Percentiles rank a stretch among this genome's conserved stretches.
Evolutionary conservation across 2,329 filamentous ascomycete genomes (phyloP).

Genomic region (Aspergillus latus): DNA sequence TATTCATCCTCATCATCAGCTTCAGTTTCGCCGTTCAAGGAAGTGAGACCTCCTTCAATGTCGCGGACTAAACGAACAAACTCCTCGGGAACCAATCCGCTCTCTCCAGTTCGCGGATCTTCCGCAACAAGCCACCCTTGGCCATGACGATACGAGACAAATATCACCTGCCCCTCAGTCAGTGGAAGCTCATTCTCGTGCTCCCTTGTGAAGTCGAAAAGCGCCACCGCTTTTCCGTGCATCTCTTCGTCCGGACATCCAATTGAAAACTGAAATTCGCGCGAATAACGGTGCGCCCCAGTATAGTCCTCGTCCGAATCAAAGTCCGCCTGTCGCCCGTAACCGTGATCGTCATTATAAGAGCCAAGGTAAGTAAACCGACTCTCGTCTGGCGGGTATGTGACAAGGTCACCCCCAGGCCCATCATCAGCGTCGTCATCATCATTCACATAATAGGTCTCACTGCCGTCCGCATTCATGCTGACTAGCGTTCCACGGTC

Average conservation of each 20-base stretch:
- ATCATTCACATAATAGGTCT: constrained; percentile 71
- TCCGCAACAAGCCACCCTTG: constrained; percentile 97
- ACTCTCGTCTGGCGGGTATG: constrained; percentile 67
- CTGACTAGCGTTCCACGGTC: constrained; percentile 68
- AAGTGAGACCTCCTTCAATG: constrained; percentile 85
- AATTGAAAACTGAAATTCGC: constrained; percentile 92
- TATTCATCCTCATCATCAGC: constrained; percentile 49
- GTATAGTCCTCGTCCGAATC: constrained; percentile 53
- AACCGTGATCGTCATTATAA: constrained; percentile 43
- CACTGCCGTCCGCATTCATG: constrained; percentile 67
- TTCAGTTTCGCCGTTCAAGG: constrained; percentile 59
- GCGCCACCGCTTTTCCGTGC: constrained; percentile 90
- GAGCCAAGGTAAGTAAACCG: constrained; percentile 54
- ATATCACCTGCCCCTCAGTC: constrained; percentile 91
- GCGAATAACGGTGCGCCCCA: constrained; percentile 71
- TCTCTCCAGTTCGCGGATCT: constrained; percentile 90
- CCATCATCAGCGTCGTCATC: constrained; percentile 64
- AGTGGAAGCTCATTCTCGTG: constrained; percentile 95
- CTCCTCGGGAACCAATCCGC: constrained; percentile 91
- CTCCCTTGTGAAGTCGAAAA: constrained; percentile 92
- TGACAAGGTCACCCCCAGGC: constrained; percentile 76
- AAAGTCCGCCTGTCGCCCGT: constrained; percentile 32
- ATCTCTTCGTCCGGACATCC: constrained; percentile 96
- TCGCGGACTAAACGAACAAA: constrained; percentile 91
- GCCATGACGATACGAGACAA: constrained; percentile 92